A percentile compares a stretch with the other conserved stretches of the same genome.
phyloP scores from a whole-genome alignment of 208 protist genomes.

The Herpetomonas tarakana region DNA sequence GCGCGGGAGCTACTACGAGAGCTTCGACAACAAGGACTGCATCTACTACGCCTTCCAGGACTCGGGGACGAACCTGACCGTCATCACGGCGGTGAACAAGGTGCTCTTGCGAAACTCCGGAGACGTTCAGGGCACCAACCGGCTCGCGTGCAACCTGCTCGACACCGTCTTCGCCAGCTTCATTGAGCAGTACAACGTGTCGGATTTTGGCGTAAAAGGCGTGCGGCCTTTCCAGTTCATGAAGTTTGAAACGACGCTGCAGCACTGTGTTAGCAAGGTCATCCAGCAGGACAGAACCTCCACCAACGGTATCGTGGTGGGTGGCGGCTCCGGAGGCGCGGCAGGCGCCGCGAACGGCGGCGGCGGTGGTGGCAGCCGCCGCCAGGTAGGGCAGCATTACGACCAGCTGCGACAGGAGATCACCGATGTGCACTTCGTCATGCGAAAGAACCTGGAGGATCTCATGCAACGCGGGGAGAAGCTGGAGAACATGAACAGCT shows the following conservation, averaged over 20 bases:
- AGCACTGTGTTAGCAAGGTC: slow-evolving; percentile 59
- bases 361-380: slow-evolving; percentile 23
- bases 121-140: slow-evolving; percentile 70
- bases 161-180: slow-evolving; percentile 83
- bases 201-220: slow-evolving; percentile 45
- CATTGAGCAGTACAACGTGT: slow-evolving; percentile 44
- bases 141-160: slow-evolving; percentile 77
- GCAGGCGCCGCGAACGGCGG: slow-evolving; percentile 15
- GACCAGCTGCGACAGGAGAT: slow-evolving; percentile 78
- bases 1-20: slow-evolving; percentile 86
- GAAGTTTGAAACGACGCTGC: slow-evolving; percentile 84
- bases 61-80: slow-evolving; percentile 77
- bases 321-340: slow-evolving; percentile 14
- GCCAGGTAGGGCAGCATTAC: slow-evolving; percentile 74
- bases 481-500: slow-evolving; percentile 88
- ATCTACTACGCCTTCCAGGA: slow-evolving; percentile 91
- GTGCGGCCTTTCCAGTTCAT: slow-evolving; percentile 87
- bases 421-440: slow-evolving; percentile 89
- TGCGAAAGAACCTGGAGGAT: slow-evolving; percentile 90
- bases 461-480: slow-evolving; percentile 88
- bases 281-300: slow-evolving; percentile 67
- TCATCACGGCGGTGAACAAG: slow-evolving; percentile 89
- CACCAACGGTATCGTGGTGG: slow-evolving; percentile 40
- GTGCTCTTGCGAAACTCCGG: slow-evolving; percentile 77
- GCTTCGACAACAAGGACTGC: slow-evolving; percentile 87